phyloP scores from a whole-genome alignment of 1,284 basidiomycete genomes.

The Phaffia rhodozyma region DNA sequence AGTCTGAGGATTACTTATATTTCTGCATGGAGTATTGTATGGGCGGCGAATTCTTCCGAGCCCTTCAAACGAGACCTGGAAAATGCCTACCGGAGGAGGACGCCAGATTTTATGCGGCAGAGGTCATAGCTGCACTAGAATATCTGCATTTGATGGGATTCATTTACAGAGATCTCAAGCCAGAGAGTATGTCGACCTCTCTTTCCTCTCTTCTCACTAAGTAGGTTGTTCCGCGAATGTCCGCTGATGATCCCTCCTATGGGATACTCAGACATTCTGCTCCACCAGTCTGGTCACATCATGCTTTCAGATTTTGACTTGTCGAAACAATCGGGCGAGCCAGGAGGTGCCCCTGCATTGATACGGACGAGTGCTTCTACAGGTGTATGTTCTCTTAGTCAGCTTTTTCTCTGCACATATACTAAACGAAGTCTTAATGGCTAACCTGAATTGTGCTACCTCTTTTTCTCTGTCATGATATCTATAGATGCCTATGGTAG shows the following conservation, averaged over 20 bases:
- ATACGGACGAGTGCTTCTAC: constrained; percentile 79
- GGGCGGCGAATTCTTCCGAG: constrained; percentile 98
- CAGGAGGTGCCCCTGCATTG: constrained; percentile 74
- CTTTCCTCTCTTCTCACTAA: not conserved
- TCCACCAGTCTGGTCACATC: constrained; percentile 97
- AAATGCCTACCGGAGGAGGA: constrained; percentile 94
- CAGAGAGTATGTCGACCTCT: constrained; percentile 68
- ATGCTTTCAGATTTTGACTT: constrained; percentile 99
- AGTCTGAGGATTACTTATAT: constrained; percentile 92
- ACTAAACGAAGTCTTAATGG: constrained; percentile 20
- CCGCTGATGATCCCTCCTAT: not conserved
- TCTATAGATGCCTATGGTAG: constrained; percentile 67
- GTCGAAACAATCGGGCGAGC: constrained; percentile 83
- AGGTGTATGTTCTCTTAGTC: constrained; percentile 47
- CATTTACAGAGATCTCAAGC: constrained; percentile 98
- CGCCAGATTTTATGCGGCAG: constrained; percentile 94
- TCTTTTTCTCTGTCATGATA: constrained; percentile 9
- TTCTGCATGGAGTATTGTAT: constrained; percentile 99
- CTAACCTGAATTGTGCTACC: constrained; percentile 16
- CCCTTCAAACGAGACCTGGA: constrained; percentile 83
- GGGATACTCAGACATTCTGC: constrained; percentile 65
- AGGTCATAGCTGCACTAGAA: constrained; percentile 94
- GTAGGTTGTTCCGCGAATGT: not conserved
- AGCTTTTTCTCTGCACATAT: constrained; percentile 18
- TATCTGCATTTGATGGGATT: constrained; percentile 98